Base-by-base conservation (phyloP, 2,329 filamentous ascomycete genomes). In the Emydomyces testavorans region DNA sequence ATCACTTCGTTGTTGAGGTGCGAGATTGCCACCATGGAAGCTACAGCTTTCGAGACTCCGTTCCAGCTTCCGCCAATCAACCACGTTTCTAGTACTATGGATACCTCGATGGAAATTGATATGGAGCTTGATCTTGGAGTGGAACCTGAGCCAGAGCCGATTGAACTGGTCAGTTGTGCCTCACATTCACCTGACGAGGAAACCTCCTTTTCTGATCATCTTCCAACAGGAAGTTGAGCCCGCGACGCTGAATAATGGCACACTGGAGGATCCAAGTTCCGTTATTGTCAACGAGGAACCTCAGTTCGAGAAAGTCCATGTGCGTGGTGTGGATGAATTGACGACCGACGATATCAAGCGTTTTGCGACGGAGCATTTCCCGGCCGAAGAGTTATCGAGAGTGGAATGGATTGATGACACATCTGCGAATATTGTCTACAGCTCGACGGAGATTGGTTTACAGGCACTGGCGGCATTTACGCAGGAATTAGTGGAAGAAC, bases 381-480 rank as follows among this genome's bases (percentile, higher is more conserved):
- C 73, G 29, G 62, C 65, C 11, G 71, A 74, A 48, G 60, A 69
- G 45, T 71, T 80, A 49, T 70, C 76, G 48, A 75, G 77, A 52
- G 73, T 95, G 53, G 88, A 96, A 68, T 98, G 92, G 92, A 87
- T 98, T 55, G 86, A 96, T 63, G 92, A 98, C 65, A 81, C 79
- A 5, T 90, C 87, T 0, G 86, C 87, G 53, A 96, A 96, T 62
- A 72, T 95, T 46, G 66, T 94, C 45, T 96, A 92, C 68, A 71
- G 72, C 49, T 72, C 69, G 29, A 60, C 71, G 10, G 70, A 74
- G 37, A 65, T 73, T 10, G 79, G 79, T 1, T 58, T 71, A 4
- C 63, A 71, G 44, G 79, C 78, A 16, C 67, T 83, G 20, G 58
- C 62, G 26, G 68, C 70, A 3, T 68, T 83, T 40, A 66, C 65